phyloP scores from a whole-genome alignment of 164 flowering plant genomes.

The Warburgia ugandensis region DNA sequence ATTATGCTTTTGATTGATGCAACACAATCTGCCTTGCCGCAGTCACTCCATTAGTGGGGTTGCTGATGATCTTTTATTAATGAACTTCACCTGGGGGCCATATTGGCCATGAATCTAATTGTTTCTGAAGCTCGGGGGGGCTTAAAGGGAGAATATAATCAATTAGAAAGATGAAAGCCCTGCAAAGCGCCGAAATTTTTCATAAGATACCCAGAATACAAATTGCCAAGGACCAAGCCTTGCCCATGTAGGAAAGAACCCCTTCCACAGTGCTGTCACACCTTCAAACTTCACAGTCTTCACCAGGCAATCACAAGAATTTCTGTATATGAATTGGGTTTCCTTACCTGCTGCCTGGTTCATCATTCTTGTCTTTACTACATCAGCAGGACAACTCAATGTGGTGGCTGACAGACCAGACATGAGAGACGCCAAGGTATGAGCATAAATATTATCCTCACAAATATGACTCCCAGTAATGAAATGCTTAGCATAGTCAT shows the following conservation, averaged over 20 bases:
- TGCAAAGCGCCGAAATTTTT: slow-evolving; percentile 44
- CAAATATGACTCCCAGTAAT: slow-evolving; percentile 42
- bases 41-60: too few species aligned
- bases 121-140: not conserved
- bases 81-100: too few species aligned
- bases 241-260: slow-evolving; percentile 95
- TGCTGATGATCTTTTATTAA: too few species aligned
- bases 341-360: slow-evolving; percentile 41
- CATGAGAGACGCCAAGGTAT: slow-evolving; percentile 73
- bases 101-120: too few species aligned
- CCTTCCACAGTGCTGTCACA: slow-evolving; percentile 71
- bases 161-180: slow-evolving; percentile 67
- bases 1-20: too few species aligned
- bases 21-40: too few species aligned
- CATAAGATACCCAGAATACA: slow-evolving; percentile 87
- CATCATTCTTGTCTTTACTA: slow-evolving; percentile 93
- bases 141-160: not conserved
- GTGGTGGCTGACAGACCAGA: slow-evolving; percentile 84
- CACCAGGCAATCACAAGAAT: slow-evolving; percentile 68
- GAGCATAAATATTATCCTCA: slow-evolving; percentile 66
- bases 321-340: slow-evolving; percentile 34
- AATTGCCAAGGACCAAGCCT: slow-evolving; percentile 98
- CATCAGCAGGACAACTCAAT: slow-evolving; percentile 95
- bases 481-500: slow-evolving; percentile 81
- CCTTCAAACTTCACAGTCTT: slow-evolving; percentile 75